These are phyloP conservation scores for Eucalyptus victrix DNA, from an alignment of 345 rosid genomes.

Conservation along the genomic window DNA sequence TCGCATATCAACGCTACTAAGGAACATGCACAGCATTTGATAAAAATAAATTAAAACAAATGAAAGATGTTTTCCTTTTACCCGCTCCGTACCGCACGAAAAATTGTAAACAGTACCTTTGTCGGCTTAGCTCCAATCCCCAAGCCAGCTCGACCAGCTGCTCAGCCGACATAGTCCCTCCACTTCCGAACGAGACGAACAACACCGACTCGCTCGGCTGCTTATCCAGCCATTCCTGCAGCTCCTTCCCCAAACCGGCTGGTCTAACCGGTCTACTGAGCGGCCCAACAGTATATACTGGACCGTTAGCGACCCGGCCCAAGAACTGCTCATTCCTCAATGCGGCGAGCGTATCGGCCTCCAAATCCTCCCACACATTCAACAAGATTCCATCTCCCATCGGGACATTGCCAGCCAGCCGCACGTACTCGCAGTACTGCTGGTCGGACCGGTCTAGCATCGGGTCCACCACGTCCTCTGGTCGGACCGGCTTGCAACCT, in stretches of 20 bases:
- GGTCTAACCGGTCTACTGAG: background rate
- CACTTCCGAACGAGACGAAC: constrained; percentile 61
- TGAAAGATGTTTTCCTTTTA: too few relatives aligned
- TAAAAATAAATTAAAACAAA: too few relatives aligned
- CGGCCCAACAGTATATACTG: constrained; percentile 43
- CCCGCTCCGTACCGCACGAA: too few relatives aligned
- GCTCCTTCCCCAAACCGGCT: background rate
- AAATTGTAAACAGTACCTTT: background rate
- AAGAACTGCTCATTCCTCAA: constrained; percentile 3
- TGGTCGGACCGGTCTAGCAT: constrained; percentile 13
- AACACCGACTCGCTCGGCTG: constrained; percentile 37
- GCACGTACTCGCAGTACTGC: constrained; percentile 2
- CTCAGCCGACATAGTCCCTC: constrained; percentile 41
- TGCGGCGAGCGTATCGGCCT: constrained; percentile 20
- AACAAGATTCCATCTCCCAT: constrained; percentile 40
- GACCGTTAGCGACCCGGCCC: constrained; percentile 3
- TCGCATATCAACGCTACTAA: background rate
- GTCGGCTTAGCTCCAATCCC: constrained; percentile 51
- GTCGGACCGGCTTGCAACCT: constrained; percentile 37
- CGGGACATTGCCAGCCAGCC: background rate
- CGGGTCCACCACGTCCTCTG: constrained; percentile 26
- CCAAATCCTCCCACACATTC: constrained; percentile 51
- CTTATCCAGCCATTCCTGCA: constrained; percentile 38
- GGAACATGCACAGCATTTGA: background rate
- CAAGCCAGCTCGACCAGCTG: constrained; percentile 49